phyloP scores from a whole-genome alignment of 2,329 filamentous ascomycete genomes.

The Periconia sp. region DNA sequence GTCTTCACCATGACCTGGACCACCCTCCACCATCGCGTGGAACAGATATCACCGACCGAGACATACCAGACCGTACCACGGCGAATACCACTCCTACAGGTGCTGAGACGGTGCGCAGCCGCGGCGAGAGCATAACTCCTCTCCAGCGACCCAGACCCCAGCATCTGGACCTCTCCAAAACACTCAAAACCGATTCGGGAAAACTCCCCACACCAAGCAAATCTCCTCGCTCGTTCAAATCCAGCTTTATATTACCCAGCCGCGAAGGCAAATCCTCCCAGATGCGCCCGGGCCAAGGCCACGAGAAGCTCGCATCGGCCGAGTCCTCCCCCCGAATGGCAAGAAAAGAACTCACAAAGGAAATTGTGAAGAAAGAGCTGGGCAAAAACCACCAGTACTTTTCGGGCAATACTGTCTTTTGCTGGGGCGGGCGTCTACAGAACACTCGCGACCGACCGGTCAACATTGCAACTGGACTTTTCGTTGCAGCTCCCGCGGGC shows the following conservation, averaged over 20 bases:
- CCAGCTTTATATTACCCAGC: conserved; percentile 72
- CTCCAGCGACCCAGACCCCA: conserved; percentile 66
- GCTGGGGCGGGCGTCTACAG: conserved; percentile 81
- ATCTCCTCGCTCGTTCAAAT: conserved; percentile 78
- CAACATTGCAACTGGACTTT: conserved; percentile 82
- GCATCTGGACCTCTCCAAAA: conserved; percentile 66
- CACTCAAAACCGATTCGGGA: conserved; percentile 60
- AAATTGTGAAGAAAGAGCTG: conserved; percentile 51
- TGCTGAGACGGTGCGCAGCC: conserved; percentile 65
- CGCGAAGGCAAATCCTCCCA: conserved; percentile 56
- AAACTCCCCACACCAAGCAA: conserved; percentile 66
- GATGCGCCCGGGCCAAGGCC: conserved; percentile 61
- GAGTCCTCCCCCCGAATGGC: conserved; percentile 74
- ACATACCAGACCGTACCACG: conserved; percentile 72
- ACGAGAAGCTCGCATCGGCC: conserved; percentile 83
- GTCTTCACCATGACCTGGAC: conserved; percentile 43
- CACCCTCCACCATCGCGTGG: conserved; percentile 71
- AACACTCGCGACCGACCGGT: conserved; percentile 88
- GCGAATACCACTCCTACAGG: conserved; percentile 75
- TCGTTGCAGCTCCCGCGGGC: conserved; percentile 77
- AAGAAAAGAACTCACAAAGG: conserved; percentile 48
- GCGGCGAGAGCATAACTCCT: conserved; percentile 80
- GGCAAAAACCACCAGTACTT: conserved; percentile 92
- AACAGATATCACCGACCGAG: conserved; percentile 79
- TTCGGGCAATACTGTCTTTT: conserved; percentile 91